Percentiles rank a stretch among this genome's conserved stretches.
These are phyloP conservation scores for Aspergillus japonicus DNA, from an alignment of 2,329 filamentous ascomycete species.

Conservation along the genomic window DNA sequence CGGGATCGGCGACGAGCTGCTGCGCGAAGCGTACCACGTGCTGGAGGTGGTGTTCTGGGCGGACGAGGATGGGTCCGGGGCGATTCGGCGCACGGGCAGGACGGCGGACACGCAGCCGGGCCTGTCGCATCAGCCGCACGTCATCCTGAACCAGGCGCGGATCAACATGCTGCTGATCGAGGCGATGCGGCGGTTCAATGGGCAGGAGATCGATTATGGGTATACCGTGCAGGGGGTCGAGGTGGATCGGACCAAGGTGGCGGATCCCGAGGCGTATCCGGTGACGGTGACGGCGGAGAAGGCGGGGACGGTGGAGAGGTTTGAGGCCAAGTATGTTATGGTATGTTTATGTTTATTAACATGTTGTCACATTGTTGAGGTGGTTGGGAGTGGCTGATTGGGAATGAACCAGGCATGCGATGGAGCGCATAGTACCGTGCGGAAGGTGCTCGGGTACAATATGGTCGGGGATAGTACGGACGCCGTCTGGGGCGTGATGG, in stretches of 20 bases:
- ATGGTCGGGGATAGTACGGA: conserved; percentile 62
- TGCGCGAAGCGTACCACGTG: conserved; percentile 59
- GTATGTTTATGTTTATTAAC: conserved; percentile 38
- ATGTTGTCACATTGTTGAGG: neutral
- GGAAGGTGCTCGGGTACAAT: conserved; percentile 42
- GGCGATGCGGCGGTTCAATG: conserved; percentile 46
- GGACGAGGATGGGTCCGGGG: conserved; percentile 25
- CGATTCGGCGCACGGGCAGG: conserved; percentile 49
- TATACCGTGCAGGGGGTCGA: conserved; percentile 51
- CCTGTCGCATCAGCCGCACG: conserved; percentile 55
- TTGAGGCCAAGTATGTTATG: conserved; percentile 53
- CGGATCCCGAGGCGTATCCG: conserved; percentile 42
- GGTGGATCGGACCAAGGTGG: conserved; percentile 43
- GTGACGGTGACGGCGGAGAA: conserved; percentile 47
- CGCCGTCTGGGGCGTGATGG: conserved; percentile 59
- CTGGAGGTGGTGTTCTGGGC: conserved; percentile 60
- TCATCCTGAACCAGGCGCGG: conserved; percentile 58
- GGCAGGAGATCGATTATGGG: conserved; percentile 55
- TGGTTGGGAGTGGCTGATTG: neutral
- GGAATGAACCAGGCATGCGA: conserved; percentile 44
- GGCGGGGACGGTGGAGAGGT: conserved; percentile 41
- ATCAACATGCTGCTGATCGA: conserved; percentile 56
- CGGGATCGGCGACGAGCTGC: conserved; percentile 54
- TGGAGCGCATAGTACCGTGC: conserved; percentile 46
- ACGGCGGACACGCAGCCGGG: conserved; percentile 56